phyloP scores from a whole-genome alignment of 2,329 filamentous ascomycete genomes.

The Exutisphaerella laricina region DNA sequence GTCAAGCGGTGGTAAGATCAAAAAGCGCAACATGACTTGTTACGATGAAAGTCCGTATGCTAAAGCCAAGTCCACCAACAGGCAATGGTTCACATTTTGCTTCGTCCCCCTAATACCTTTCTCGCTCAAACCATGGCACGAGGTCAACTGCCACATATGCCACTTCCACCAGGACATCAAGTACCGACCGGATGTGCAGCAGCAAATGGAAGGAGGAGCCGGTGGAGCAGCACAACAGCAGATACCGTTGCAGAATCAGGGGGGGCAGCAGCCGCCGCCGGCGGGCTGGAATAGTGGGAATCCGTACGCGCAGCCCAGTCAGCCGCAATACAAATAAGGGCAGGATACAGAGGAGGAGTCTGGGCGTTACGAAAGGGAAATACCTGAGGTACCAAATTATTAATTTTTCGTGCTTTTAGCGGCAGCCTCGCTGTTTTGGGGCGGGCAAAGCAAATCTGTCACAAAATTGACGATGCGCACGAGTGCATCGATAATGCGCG shows the following conservation, averaged over 20 bases:
- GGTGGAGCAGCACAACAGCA: no score
- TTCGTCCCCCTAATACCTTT: constrained; percentile 62
- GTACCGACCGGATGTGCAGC: constrained; percentile 36
- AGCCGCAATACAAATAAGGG: constrained; percentile 10
- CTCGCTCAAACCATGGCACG: constrained; percentile 49
- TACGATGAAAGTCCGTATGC: constrained; percentile 1
- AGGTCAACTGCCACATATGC: constrained; percentile 70
- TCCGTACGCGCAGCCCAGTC: constrained; percentile 13
- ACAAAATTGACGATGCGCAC: no score
- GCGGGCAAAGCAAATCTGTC: no score
- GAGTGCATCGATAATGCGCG: no score
- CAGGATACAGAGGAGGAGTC: background rate
- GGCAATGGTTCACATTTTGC: constrained; percentile 62
- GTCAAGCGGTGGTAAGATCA: constrained; percentile 43
- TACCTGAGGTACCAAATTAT: background rate
- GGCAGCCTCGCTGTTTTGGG: no score
- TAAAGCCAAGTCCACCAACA: constrained; percentile 19
- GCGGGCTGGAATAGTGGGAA: constrained; percentile 26
- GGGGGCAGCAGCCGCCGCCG: constrained; percentile 15
- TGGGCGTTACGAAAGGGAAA: background rate
- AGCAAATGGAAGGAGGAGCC: constrained; percentile 30
- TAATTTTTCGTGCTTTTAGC: background rate
- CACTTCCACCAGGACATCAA: constrained; percentile 62
- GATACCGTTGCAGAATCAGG: constrained; percentile 31
- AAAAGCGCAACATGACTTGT: no score